Evolutionary conservation across 306 rosid species (phyloP), one percentile per base, ranked within the genome.

Genomic region (Adenanthera pavonina): DNA sequence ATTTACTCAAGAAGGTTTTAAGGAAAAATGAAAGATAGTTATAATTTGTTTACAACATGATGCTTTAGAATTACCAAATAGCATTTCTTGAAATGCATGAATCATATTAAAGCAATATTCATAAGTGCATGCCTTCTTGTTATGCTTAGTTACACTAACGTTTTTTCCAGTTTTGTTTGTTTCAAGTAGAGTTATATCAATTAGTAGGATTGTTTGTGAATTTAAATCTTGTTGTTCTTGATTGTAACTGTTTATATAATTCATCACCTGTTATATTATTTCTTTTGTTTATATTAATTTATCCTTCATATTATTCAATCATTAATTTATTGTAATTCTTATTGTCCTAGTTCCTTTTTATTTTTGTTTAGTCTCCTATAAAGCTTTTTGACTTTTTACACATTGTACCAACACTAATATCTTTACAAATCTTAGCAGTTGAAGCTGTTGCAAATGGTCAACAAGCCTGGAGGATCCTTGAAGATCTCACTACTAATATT

Each of bases 391-490:
- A 25, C 36, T 65, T 65, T 36, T 34, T 65, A 16, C 5, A 65
- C 2, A 65, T 38, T 36, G 15, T 3, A 36, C 1, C 12, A 65
- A 65, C n/a, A 67, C 51, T 38, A 40, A 67, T 16, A 67, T 67
- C 51, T 17, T 40, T 9, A 12, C 43, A 2, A 15, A 67, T 40
- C 72, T 38, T 67, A 8, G 5, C 34, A 67, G 72, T 67, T 67
- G 72, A 40, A 41, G 72, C 72, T 17, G 72, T 67, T 67, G 94
- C 89, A 79, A 89, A 92, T 40, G 98, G 94, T 80, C 71, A 90
- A 74, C 97, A 90, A 76, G 98, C 98, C 47, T 94, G 98, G 98
- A 94, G 86, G 84, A 67, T 94, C 51, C 89, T 95, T 82, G 94
- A 88, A 82, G 92, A 92, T 86, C 85, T 89, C 81, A 82, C 92